phyloP scores from a whole-genome alignment of 192 early-diverging fungal genomes.

The Rhizoclosmatium sp. region DNA sequence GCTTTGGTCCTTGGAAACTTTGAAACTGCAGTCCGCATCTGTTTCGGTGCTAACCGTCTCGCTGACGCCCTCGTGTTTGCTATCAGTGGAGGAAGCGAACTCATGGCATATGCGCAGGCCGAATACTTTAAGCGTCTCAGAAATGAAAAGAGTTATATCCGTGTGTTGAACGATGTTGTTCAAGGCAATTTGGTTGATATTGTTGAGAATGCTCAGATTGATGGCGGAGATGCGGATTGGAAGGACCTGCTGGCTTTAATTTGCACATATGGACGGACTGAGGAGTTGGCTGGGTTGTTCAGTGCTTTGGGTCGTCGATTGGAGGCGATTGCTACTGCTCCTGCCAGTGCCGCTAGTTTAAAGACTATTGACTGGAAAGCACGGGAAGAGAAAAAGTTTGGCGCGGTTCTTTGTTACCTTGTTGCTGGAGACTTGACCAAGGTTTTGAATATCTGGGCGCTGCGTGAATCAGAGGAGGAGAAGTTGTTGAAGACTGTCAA shows the following conservation, averaged over 20 bases:
- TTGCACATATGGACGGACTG: constrained; percentile 90
- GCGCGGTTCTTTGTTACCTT: constrained; percentile 84
- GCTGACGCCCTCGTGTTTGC: constrained; percentile 92
- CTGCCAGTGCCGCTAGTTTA: not conserved
- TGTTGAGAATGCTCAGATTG: constrained; percentile 76
- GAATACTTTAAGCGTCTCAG: constrained; percentile 83
- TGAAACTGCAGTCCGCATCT: constrained; percentile 88
- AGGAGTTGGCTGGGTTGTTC: constrained; percentile 66
- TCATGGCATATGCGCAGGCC: constrained; percentile 76
- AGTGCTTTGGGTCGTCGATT: constrained; percentile 51
- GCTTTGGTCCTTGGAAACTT: constrained; percentile 92
- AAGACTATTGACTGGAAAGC: constrained; percentile 35
- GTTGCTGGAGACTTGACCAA: constrained; percentile 83
- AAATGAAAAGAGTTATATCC: constrained; percentile 77
- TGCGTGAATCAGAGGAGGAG: constrained; percentile 44
- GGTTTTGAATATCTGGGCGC: constrained; percentile 81
- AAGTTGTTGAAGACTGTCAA: constrained; percentile 36
- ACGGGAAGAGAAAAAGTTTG: constrained; percentile 56
- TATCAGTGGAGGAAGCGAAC: constrained; percentile 81
- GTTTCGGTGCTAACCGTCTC: constrained; percentile 79
- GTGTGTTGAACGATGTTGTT: constrained; percentile 83
- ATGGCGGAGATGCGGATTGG: constrained; percentile 73
- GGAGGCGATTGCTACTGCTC: constrained; percentile 31
- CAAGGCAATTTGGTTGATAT: constrained; percentile 83
- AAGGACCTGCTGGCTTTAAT: constrained; percentile 91